These are phyloP conservation scores for Zoysia pacifica DNA, from an alignment of 176 grass and related monocot genomes.

Conservation along the genomic window DNA sequence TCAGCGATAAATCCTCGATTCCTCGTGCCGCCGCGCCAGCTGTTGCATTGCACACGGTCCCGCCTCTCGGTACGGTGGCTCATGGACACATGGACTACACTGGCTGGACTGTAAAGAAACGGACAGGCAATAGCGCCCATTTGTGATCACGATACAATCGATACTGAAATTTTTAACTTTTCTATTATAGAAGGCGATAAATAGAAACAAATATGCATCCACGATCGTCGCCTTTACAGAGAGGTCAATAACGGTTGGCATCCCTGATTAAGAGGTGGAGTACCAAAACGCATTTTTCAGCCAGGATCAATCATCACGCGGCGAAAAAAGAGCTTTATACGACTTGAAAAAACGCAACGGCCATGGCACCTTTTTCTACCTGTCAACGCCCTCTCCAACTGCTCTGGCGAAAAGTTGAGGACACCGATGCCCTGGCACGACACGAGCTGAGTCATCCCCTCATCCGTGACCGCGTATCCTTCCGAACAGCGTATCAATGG, in stretches of 20 bases:
- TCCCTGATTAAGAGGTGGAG: no score
- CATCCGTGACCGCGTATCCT: neutral
- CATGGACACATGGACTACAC: no score
- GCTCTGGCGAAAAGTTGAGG: neutral
- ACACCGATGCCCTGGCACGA: neutral
- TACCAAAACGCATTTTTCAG: neutral
- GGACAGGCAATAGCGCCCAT: no score
- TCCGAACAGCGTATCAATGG: no score
- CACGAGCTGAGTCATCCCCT: no score
- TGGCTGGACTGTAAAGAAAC: no score
- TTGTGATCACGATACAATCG: no score
- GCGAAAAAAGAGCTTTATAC: neutral
- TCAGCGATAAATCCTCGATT: constrained; percentile 8
- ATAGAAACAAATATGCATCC: no score
- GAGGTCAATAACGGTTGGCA: neutral
- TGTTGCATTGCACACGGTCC: neutral
- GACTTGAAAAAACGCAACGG: constrained; percentile 18
- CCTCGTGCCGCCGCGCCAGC: constrained; percentile 12
- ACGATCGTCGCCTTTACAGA: no score
- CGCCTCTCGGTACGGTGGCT: no score
- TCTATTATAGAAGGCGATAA: no score
- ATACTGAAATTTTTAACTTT: no score
- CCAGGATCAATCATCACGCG: neutral
- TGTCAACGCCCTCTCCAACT: constrained; percentile 13
- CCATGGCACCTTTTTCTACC: neutral